Evolutionary conservation across 2,329 filamentous ascomycete genomes (phyloP).

Genomic region (Aspergillus fumigatiaffinis): DNA sequence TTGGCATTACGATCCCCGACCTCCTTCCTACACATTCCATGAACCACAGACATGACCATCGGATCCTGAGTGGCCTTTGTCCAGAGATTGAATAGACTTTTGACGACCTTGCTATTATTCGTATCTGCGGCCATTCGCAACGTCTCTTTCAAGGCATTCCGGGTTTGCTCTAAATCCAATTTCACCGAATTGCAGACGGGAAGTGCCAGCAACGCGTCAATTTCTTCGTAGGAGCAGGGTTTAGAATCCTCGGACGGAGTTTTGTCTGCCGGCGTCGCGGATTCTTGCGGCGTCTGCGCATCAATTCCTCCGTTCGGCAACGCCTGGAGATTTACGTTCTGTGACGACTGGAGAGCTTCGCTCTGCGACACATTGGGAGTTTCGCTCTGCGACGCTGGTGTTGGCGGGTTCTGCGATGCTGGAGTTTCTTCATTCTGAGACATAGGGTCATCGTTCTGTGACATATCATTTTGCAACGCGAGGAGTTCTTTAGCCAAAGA

Average conservation of each 20-base stretch:
- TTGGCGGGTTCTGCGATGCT: slow-evolving; percentile 1
- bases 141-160: slow-evolving; percentile 23
- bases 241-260: background rate
- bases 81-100: slow-evolving; percentile 27
- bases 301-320: slow-evolving; percentile 9
- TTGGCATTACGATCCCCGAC: slow-evolving; percentile 23
- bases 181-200: slow-evolving; percentile 20
- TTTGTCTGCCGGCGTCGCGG: slow-evolving; percentile 14
- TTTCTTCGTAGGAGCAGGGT: slow-evolving; percentile 8
- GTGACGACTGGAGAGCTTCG: background rate
- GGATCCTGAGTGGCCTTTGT: slow-evolving; percentile 26
- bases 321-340: background rate
- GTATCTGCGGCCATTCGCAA: slow-evolving; percentile 25
- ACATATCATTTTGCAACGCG: slow-evolving; percentile 10
- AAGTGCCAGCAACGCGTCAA: slow-evolving; percentile 16
- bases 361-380: background rate
- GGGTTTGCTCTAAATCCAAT: slow-evolving; percentile 26
- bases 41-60: slow-evolving; percentile 28
- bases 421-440: background rate
- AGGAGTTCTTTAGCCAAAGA: slow-evolving; percentile 41
- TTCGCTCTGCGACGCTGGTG: slow-evolving; percentile 1
- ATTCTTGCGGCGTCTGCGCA: slow-evolving; percentile 11
- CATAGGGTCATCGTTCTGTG: background rate
- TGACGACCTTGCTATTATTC: slow-evolving; percentile 25
- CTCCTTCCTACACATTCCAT: slow-evolving; percentile 25